Conservation (phyloP, 805 yeast genomes). For the Torulaspora delbrueckii region DNA sequence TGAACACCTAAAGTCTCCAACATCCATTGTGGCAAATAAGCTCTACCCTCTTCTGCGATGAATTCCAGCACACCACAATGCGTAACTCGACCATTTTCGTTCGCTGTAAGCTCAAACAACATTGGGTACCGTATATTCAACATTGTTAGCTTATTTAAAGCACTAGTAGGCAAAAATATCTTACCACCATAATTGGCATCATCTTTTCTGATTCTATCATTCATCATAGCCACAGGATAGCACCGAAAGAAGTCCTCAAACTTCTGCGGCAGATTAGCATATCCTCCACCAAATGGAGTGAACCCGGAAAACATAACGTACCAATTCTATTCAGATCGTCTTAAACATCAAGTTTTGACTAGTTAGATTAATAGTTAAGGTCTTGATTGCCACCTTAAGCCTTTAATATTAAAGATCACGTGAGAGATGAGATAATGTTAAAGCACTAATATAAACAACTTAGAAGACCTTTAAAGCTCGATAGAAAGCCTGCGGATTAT, state of each 20-base stretch:
- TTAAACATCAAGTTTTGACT: not conserved
- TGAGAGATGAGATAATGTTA: not conserved
- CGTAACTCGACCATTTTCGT: constrained; percentile 53
- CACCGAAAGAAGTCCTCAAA: constrained; percentile 90
- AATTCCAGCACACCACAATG: constrained; percentile 96
- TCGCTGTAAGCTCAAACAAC: constrained; percentile 78
- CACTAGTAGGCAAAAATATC: constrained; percentile 89
- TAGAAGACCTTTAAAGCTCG: not conserved
- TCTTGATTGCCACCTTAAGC: not conserved
- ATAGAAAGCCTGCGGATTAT: too few species aligned
- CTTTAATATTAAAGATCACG: not conserved
- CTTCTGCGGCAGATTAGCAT: constrained; percentile 36
- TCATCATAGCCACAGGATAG: constrained; percentile 89
- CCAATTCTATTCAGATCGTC: not conserved
- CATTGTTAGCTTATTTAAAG: constrained; percentile 82
- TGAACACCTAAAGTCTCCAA: constrained; percentile 64
- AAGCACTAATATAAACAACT: not conserved
- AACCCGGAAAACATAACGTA: constrained; percentile 38
- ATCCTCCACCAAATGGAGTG: constrained; percentile 27
- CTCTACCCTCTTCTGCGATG: constrained; percentile 95
- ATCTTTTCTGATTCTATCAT: constrained; percentile 63
- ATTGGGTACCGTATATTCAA: constrained; percentile 92
- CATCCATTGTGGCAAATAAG: constrained; percentile 96
- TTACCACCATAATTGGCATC: constrained; percentile 93
- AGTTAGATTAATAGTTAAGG: not conserved